These are phyloP conservation scores for Dittrichia graveolens DNA, from an alignment of 129 eudicot genomes.

Conservation along the genomic window DNA sequence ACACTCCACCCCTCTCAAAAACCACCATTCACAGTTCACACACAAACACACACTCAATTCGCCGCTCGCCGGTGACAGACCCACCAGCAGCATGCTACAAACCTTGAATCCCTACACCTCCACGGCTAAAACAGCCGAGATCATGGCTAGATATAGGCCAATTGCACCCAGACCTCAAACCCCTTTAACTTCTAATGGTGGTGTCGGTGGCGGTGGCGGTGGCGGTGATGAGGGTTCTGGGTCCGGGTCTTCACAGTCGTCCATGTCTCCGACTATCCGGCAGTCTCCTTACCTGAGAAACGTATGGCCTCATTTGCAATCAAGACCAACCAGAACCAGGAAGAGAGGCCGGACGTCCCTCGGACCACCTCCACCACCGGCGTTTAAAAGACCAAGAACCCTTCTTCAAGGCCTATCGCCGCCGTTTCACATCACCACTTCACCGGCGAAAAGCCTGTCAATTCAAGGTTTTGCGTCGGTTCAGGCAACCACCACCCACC, in stretches of 20 bases:
- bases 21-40: too few species aligned
- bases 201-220: not conserved
- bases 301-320: slow-evolving; percentile 76
- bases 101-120: slow-evolving; percentile 50
- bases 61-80: too few species aligned
- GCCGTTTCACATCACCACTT: slow-evolving; percentile 32
- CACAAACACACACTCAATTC: too few species aligned
- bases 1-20: not conserved
- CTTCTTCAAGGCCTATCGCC: slow-evolving; percentile 49
- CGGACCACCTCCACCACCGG: slow-evolving; percentile 40
- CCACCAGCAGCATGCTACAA: slow-evolving; percentile 54
- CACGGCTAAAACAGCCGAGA: slow-evolving; percentile 73
- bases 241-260: slow-evolving; percentile 18
- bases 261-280: slow-evolving; percentile 47
- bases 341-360: slow-evolving; percentile 67
- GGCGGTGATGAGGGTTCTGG: slow-evolving; percentile 12
- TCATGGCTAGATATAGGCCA: slow-evolving; percentile 82
- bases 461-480: slow-evolving; percentile 43
- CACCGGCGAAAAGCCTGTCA: slow-evolving; percentile 37
- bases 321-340: slow-evolving; percentile 75
- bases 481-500: too few species aligned
- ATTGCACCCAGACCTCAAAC: slow-evolving; percentile 73
- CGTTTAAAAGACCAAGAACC: slow-evolving; percentile 50
- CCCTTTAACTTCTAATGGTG: not conserved
- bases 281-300: slow-evolving; percentile 63